Base-by-base conservation (phyloP, 306 rosid species). In the Dalbergia cochinchinensis region DNA sequence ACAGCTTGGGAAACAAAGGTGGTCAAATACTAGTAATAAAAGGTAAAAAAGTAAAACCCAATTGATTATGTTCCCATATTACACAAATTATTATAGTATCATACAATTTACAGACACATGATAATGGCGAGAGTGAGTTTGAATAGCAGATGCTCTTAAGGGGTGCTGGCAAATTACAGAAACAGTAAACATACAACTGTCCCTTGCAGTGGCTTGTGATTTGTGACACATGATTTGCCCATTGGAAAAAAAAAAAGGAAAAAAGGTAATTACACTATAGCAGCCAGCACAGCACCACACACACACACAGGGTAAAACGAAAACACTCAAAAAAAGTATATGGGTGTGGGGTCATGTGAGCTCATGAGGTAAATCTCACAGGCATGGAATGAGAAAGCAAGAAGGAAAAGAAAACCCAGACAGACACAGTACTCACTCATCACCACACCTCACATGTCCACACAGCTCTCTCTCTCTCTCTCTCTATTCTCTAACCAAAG, bases 221-320 rank as follows among this genome's bases (percentile, higher is more conserved):
- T 87, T 78, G 89, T 44, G 83, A 80, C 88, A 85, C 87, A 90
- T 90, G 93, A 88, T 86, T 85, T 87, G 86, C 84, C 86, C 78
- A 80, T 82, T 69, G 87, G 74, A 83, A 85, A 90, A 89, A 86
- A 90, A 86, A n/a, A 64, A 1, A 26, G 2, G 31, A 26, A 26
- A 26, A 26, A 26, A 26, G 31, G 31, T 26, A 26, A 26, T n/a
- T n/a, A n/a, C 31, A 26, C 31, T 50, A 62, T 71, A 15, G 26
- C 35, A 22, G 26, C 35, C 62, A 67, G 62, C 84, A 59, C 67
- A 19, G 11, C 41, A 47, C 77, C 78, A 53, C 83, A 76, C 54
- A 5, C 31, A 11, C 34, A 31, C 37, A 31, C 37, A 71, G 47
- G 48, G 35, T 71, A 60, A 57, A 81, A 70, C 69, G 18, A 79